Percentiles rank a stretch among this genome's conserved stretches.
These are phyloP conservation scores for Capronia epimyces DNA, from an alignment of 2,329 filamentous ascomycete genomes.

Conservation along the genomic window DNA sequence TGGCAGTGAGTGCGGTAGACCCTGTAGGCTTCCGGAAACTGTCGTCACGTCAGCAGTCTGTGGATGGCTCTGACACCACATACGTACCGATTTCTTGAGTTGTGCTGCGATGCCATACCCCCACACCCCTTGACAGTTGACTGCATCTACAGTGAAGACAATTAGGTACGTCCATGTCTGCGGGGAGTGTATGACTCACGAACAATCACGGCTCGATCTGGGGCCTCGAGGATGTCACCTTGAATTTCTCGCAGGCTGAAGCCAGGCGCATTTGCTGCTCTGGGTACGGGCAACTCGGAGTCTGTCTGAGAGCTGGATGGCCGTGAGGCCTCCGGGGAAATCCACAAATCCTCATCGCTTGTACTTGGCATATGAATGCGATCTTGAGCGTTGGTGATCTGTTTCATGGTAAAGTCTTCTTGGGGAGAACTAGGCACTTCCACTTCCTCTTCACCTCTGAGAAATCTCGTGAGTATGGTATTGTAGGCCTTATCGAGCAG, in stretches of 20 bases:
- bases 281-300: no score
- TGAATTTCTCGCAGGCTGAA: slow-evolving; percentile 11
- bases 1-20: slow-evolving; percentile 48
- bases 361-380: slow-evolving; percentile 11
- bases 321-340: slow-evolving; percentile 3
- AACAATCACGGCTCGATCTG: slow-evolving; percentile 47
- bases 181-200: slow-evolving; percentile 33
- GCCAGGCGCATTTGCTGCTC: not conserved
- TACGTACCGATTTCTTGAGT: slow-evolving; percentile 41
- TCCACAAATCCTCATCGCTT: slow-evolving; percentile 10
- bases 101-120: slow-evolving; percentile 52
- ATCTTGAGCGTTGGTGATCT: slow-evolving; percentile 14
- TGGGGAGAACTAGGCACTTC: not conserved
- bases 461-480: slow-evolving; percentile 6
- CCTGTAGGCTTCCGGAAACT: slow-evolving; percentile 50
- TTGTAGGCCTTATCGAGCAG: slow-evolving; percentile 17
- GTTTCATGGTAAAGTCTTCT: slow-evolving; percentile 7
- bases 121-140: slow-evolving; percentile 55
- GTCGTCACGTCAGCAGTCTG: not conserved
- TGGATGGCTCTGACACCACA: not conserved
- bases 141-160: slow-evolving; percentile 44
- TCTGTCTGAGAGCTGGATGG: not conserved
- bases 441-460: not conserved
- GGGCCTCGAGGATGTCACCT: slow-evolving; percentile 50
- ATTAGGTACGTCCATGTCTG: not conserved